Evolutionary conservation across 495 filamentous ascomycete species (phyloP).

Genomic region (Jackrogersella minutella): DNA sequence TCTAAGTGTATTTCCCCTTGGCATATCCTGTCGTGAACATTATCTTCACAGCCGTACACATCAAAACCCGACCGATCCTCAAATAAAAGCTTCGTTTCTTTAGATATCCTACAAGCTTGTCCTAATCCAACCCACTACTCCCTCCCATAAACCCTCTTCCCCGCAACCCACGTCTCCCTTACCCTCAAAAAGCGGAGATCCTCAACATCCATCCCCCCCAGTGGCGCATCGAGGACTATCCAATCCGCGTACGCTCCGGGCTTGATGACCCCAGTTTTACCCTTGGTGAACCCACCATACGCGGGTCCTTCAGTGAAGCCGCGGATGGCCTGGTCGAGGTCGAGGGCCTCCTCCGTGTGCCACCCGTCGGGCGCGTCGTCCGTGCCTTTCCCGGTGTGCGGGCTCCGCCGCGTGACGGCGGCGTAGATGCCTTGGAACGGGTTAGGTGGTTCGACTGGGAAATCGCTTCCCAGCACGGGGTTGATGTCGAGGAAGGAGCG

Average conservation of each 20-base stretch:
- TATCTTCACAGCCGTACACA: no score
- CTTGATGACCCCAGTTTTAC: constrained; percentile 59
- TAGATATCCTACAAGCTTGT: not conserved
- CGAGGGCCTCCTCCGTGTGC: constrained; percentile 62
- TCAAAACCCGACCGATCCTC: no score
- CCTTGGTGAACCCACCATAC: constrained; percentile 60
- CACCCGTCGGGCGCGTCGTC: constrained; percentile 58
- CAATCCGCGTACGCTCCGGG: constrained; percentile 67
- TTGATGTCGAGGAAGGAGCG: constrained; percentile 53
- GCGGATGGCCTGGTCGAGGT: constrained; percentile 58
- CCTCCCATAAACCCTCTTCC: constrained; percentile 52
- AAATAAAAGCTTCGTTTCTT: not conserved
- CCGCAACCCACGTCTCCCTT: constrained; percentile 70
- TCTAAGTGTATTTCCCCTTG: no score
- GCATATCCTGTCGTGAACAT: no score
- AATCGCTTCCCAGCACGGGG: constrained; percentile 67
- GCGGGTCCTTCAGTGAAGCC: constrained; percentile 63
- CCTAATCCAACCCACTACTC: constrained; percentile 11
- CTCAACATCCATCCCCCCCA: constrained; percentile 50
- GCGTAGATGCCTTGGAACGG: constrained; percentile 70
- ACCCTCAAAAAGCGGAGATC: constrained; percentile 59
- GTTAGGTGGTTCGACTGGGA: constrained; percentile 70
- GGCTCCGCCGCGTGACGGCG: constrained; percentile 62
- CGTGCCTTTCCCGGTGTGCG: constrained; percentile 57
- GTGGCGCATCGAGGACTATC: constrained; percentile 64